Conservation (phyloP, 163 green algal genomes). For the Scenedesmus sp. region DNA sequence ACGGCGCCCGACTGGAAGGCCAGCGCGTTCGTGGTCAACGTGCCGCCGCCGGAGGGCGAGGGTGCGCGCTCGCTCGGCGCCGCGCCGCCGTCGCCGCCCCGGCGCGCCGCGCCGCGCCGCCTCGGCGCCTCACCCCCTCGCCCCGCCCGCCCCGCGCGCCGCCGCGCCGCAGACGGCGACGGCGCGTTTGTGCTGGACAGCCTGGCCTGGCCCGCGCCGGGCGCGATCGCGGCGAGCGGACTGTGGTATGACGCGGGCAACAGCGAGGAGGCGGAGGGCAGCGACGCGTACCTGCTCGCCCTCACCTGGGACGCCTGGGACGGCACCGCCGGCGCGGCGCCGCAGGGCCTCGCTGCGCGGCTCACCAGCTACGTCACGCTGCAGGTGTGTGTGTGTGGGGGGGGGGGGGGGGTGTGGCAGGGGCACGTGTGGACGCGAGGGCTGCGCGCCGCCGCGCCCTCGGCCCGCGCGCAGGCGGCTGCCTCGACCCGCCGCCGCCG, state of each 20-base stretch:
- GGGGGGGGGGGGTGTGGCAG: no score
- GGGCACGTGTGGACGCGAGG: no score
- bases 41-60: constrained; percentile 25
- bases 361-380: constrained; percentile 35
- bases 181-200: constrained; percentile 28
- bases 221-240: constrained; percentile 20
- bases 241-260: constrained; percentile 31
- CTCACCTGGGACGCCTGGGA: constrained; percentile 31
- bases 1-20: constrained; percentile 23
- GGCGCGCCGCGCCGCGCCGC: neutral
- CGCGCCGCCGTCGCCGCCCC: no score
- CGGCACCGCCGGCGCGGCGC: constrained; percentile 13
- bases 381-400: neutral
- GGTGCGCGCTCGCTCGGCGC: no score
- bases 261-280: constrained; percentile 6
- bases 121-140: neutral
- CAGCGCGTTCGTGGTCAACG: constrained; percentile 8
- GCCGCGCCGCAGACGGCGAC: constrained; percentile 6
- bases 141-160: neutral
- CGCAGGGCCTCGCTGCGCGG: constrained; percentile 5
- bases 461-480: no score
- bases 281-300: constrained; percentile 28
- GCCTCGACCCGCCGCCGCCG: no score
- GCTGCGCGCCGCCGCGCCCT: no score
- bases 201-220: constrained; percentile 11